phyloP scores from a whole-genome alignment of 805 yeast species.

The Monosporozyma yasuniensis region DNA sequence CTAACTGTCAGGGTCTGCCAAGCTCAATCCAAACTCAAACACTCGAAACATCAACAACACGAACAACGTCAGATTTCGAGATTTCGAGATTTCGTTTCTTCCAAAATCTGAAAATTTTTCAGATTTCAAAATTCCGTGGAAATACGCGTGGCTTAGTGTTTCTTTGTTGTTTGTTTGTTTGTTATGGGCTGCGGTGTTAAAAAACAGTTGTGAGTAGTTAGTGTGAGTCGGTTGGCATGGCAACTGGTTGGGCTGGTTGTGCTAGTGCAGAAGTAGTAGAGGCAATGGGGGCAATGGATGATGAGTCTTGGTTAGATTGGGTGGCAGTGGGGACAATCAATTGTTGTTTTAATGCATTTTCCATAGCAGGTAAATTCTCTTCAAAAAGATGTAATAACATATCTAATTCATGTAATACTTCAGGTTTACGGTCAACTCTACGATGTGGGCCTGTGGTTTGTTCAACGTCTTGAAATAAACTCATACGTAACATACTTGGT shows the following conservation, averaged over 20 bases:
- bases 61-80: not conserved
- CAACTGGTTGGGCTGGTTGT: not conserved
- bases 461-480: conserved; percentile 24
- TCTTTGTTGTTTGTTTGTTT: too few relatives aligned
- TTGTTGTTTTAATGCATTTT: conserved; percentile 22
- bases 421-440: conserved; percentile 23
- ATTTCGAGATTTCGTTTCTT: not conserved
- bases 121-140: not conserved
- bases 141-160: not conserved
- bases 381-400: conserved; percentile 23
- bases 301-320: not conserved
- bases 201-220: too few relatives aligned
- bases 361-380: conserved; percentile 24
- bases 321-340: conserved; percentile 1
- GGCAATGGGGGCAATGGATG: not conserved
- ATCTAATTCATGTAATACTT: conserved; percentile 25
- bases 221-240: not conserved
- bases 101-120: not conserved
- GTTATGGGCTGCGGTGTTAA: too few relatives aligned
- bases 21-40: not conserved
- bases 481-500: conserved; percentile 19
- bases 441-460: conserved; percentile 2
- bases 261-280: not conserved
- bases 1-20: too few relatives aligned
- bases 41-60: not conserved